Base-by-base conservation (phyloP, 441 rosid genomes). In the Metrosideros polymorpha region DNA sequence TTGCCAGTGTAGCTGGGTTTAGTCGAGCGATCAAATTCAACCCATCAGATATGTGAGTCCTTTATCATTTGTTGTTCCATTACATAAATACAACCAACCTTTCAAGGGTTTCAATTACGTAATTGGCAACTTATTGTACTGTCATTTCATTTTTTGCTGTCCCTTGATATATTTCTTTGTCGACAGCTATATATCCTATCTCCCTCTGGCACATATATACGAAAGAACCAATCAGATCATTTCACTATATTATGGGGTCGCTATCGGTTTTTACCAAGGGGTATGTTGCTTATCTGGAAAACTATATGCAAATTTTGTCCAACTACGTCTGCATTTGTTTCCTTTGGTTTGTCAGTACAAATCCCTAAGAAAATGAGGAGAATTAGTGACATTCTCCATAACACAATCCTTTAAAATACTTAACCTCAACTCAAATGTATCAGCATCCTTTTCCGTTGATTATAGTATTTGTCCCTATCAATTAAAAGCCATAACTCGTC, bases 261-360 rank as follows among this genome's bases (percentile, higher is more conserved):
- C 99, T 84, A 93, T 95, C 89, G 99, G 99, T 87, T 98, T 98
- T 91, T 98, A 97, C 91, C 99, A 98, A 86, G 99, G 99, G 96
- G 99, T 98, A 92, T 77, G 97, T 55, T 29, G 85, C 88, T 92
- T 84, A 82, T 75, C 63, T 14, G n/a, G 82, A 71, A 35, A 10
- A 12, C 79, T 71, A 71, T 71, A 35, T 12, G 17, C 61, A 27
- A 27, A 6, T 50, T 52, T 52, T 63, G 47, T 39, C 49, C n/a
- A 22, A 10, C 49, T 71, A 71, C 5, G 14, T 39, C n/a, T 47
- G 6, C 9, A 6, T 39, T 39, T 71, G 79, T 1, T 22, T 71
- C 43, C 47, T 71, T 71, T 71, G 79, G 79, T 43, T 39, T 71
- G 49, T 71, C 47, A 12, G 7, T 71, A 71, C 15, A 5, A 45